Evolutionary conservation across 2,329 filamentous ascomycete genomes (phyloP), one percentile per base, ranked within the genome.

Genomic region (Corynespora cassiicola): DNA sequence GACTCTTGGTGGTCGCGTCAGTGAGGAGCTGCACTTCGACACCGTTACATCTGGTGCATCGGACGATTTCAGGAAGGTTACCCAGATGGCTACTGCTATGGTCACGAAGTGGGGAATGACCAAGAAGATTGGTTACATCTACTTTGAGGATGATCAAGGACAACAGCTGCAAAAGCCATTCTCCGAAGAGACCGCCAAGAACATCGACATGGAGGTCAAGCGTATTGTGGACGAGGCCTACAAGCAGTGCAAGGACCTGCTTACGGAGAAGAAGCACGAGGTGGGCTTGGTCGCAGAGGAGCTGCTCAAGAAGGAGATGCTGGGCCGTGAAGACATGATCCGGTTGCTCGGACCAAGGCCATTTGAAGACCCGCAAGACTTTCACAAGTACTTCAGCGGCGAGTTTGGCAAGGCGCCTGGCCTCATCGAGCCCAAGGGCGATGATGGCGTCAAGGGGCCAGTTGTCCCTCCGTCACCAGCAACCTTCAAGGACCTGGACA

Each of bases 21-120:
- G 87, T 14, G 94, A 99, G 73, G 94, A 99, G 71, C 75, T 99
- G 6, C 92, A 99, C 73, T 99, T 99, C 72, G 86, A 94, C 21
- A 95, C 90, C 0, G 94, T 99, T 14, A 99, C 94, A 2, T 94
- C 88, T 30, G 94, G 94, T 40, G 94, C 92, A 14, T 91, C 86
- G 36, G 94, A 97, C 68, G 94, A 99, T 68, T 99, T 99, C 81
- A 92, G 94, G 73, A 99, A 99, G 75, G 94, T 97, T 25, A 96
- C 94, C 2, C 82, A 85, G 39, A 92, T 96, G 87, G 95, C 94
- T 3, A 95, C 88, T 12, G 86, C 88, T 47, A 99, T 99, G 94
- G 94, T 99, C 19, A 99, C 92, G n/a, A 89, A 96, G 69, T 99
- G 90, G 86, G 94, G 94, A 54, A 99, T 99, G 94, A 95, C 88